Conservation (phyloP, 208 protist species). For the Acanthamoeba healyi region DNA sequence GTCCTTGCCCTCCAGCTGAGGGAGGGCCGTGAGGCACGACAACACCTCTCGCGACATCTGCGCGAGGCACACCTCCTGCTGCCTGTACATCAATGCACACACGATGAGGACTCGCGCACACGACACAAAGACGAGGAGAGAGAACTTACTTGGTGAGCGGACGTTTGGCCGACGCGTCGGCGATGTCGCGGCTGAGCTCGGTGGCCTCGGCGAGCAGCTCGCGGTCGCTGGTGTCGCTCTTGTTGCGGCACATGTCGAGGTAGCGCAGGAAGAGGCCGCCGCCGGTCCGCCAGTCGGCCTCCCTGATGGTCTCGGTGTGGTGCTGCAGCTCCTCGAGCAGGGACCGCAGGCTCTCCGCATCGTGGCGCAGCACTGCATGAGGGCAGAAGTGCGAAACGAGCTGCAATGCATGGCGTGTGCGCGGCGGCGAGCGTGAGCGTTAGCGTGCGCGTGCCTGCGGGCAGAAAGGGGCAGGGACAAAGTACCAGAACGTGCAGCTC, state of each 20-base stretch:
- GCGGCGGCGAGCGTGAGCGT: not conserved
- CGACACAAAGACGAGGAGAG: not conserved
- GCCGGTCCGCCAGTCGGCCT: not conserved
- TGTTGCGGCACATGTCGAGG: not conserved
- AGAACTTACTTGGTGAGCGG: not conserved
- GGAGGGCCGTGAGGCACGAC: not conserved
- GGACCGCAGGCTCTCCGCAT: not conserved
- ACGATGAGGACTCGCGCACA: too few species aligned
- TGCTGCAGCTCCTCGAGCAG: not conserved
- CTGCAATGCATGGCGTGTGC: too few species aligned
- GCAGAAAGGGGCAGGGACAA: not conserved
- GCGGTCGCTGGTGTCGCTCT: not conserved
- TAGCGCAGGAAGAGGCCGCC: not conserved
- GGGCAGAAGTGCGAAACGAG: not conserved
- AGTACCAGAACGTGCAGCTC: not conserved
- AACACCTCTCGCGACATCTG: constrained; percentile 15
- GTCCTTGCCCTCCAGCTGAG: not conserved
- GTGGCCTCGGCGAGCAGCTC: not conserved
- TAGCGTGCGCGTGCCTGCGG: too few species aligned
- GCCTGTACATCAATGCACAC: not conserved
- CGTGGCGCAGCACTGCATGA: not conserved
- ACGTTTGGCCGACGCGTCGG: not conserved
- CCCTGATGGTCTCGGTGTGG: not conserved
- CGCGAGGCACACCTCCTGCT: not conserved
- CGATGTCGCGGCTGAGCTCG: not conserved